Percentiles rank a stretch among this genome's conserved stretches.
These are phyloP conservation scores for Pseudogymnoascus sp. DNA, from an alignment of 2,329 filamentous ascomycete species.

Conservation along the genomic window DNA sequence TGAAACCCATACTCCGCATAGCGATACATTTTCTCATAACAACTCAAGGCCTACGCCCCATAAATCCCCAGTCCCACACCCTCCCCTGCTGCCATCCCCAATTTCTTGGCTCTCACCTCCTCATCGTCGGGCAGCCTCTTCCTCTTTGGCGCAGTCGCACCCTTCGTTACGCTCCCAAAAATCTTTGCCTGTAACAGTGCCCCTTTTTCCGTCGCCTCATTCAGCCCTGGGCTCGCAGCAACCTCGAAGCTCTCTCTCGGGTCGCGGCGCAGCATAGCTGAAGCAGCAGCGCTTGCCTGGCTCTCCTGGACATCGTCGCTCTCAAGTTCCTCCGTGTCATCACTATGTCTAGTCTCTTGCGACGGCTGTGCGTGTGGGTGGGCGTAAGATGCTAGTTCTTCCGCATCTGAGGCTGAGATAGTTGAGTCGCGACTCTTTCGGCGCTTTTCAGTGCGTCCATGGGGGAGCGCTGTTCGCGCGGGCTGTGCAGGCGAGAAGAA, in stretches of 20 bases:
- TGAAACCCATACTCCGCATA: constrained; percentile 3
- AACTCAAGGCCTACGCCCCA: not conserved
- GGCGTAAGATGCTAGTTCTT: not conserved
- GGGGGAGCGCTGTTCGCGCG: constrained; percentile 24
- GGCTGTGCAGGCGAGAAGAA: constrained; percentile 26
- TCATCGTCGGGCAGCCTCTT: constrained; percentile 14
- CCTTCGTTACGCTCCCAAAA: constrained; percentile 54
- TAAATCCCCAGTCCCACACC: constrained; percentile 16
- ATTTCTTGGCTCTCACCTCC: constrained; percentile 22
- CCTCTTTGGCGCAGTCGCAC: constrained; percentile 19
- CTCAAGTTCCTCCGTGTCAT: constrained; percentile 48
- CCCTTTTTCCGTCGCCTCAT: constrained; percentile 24
- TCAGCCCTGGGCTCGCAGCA: constrained; percentile 21
- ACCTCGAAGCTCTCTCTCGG: constrained; percentile 33
- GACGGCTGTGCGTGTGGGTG: not conserved
- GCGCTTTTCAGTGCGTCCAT: constrained; percentile 40
- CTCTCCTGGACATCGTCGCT: constrained; percentile 63
- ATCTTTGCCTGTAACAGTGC: constrained; percentile 50
- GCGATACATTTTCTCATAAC: not conserved
- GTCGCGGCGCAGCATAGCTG: constrained; percentile 61
- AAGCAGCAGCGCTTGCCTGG: constrained; percentile 70
- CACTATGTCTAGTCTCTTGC: constrained; percentile 12
- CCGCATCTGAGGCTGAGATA: constrained; percentile 57
- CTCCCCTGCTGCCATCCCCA: constrained; percentile 13
- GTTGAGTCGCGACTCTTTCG: constrained; percentile 77